Percentiles rank a stretch among this genome's conserved stretches.
These are phyloP conservation scores for Chrysophaeum taylorii DNA, from an alignment of 352 stramenopile species.

Conservation along the genomic window DNA sequence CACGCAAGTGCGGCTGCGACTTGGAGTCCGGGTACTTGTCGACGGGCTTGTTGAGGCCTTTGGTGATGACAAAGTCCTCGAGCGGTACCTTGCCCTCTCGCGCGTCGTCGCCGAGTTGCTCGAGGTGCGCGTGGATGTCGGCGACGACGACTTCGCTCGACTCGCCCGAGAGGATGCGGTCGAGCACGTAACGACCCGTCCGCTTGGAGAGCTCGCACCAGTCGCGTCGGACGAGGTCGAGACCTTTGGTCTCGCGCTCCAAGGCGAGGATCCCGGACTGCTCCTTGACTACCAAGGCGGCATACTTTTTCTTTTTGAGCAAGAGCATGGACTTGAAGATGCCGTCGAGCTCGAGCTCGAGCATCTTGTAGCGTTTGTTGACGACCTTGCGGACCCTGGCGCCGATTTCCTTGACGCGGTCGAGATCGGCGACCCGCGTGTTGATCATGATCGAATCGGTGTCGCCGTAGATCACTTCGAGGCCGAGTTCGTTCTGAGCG, in stretches of 20 bases:
- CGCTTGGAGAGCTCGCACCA: slow-evolving; percentile 97
- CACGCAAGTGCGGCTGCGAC: slow-evolving; percentile 90
- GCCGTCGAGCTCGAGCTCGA: slow-evolving; percentile 99
- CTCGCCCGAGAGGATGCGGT: slow-evolving; percentile 90
- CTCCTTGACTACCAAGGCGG: slow-evolving; percentile 84
- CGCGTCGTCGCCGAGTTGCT: slow-evolving; percentile 79
- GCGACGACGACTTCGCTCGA: slow-evolving; percentile 86
- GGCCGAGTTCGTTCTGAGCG: slow-evolving; percentile 84
- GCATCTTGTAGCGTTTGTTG: slow-evolving; percentile 95
- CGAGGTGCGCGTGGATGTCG: slow-evolving; percentile 88
- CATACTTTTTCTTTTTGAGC: slow-evolving; percentile 99
- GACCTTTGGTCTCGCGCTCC: slow-evolving; percentile 93
- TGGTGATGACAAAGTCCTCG: slow-evolving; percentile 97
- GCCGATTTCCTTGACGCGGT: slow-evolving; percentile 82
- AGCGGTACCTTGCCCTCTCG: slow-evolving; percentile 80
- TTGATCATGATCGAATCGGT: slow-evolving; percentile 99
- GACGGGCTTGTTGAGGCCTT: slow-evolving; percentile 97
- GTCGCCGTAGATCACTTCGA: slow-evolving; percentile 99
- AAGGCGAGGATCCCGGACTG: slow-evolving; percentile 48
- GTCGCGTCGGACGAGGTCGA: slow-evolving; percentile 92
- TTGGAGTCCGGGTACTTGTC: slow-evolving; percentile 91
- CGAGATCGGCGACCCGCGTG: slow-evolving; percentile 77
- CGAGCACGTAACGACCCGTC: slow-evolving; percentile 85
- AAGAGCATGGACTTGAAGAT: slow-evolving; percentile 98
- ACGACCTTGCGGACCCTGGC: slow-evolving; percentile 90